Conservation (phyloP, 805 yeast species). For the Sugiyamaella qingdaonensis region DNA sequence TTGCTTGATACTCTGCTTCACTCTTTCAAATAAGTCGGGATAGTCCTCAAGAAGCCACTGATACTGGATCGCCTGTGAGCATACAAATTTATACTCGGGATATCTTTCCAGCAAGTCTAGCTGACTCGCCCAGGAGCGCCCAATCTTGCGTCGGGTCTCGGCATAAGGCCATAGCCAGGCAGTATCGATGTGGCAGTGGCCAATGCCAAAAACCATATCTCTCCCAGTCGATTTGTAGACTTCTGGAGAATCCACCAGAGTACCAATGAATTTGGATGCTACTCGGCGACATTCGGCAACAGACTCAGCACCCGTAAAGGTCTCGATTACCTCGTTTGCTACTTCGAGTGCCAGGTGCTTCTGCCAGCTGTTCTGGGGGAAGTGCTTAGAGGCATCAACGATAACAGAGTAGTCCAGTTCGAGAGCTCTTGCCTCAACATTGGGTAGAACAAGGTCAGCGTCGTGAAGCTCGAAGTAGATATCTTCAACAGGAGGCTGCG, state of each 20-base stretch:
- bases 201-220: slow-evolving; percentile 67
- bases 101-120: slow-evolving; percentile 76
- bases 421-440: slow-evolving; percentile 71
- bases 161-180: slow-evolving; percentile 99
- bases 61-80: slow-evolving; percentile 94
- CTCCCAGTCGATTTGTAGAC: slow-evolving; percentile 49
- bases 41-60: slow-evolving; percentile 87
- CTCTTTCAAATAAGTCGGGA: slow-evolving; percentile 66
- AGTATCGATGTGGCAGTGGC: slow-evolving; percentile 95
- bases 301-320: slow-evolving; percentile 61
- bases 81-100: slow-evolving; percentile 91
- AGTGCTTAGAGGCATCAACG: slow-evolving; percentile 88
- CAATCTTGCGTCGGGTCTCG: slow-evolving; percentile 87
- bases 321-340: slow-evolving; percentile 79
- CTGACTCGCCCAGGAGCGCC: slow-evolving; percentile 94
- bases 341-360: slow-evolving; percentile 75
- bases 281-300: slow-evolving; percentile 61
- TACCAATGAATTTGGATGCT: slow-evolving; percentile 62
- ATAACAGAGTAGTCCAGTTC: slow-evolving; percentile 79
- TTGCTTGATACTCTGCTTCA: slow-evolving; percentile 54
- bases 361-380: slow-evolving; percentile 70
- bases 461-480: slow-evolving; percentile 59
- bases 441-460: slow-evolving; percentile 80
- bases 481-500: slow-evolving; percentile 65
- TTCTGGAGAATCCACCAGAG: slow-evolving; percentile 54